These are phyloP conservation scores for Sporothrix variecibatus DNA, from an alignment of 2,329 filamentous ascomycete genomes.

Conservation along the genomic window DNA sequence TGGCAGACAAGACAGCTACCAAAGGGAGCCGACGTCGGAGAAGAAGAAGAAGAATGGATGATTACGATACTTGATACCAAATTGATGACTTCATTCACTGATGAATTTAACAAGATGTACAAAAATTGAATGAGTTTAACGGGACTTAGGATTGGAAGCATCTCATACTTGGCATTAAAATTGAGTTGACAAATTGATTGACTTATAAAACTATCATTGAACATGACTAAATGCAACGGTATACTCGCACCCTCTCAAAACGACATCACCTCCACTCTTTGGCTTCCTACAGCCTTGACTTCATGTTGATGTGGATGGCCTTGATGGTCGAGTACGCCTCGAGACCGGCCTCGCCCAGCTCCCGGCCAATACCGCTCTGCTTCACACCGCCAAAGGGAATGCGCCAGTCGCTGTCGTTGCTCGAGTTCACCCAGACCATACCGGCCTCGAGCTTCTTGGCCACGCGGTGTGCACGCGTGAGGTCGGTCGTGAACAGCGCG, in stretches of 20 bases:
- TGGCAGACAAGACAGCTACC: not conserved
- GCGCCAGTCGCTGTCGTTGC: conserved; percentile 52
- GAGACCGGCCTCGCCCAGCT: conserved; percentile 42
- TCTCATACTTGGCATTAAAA: no score
- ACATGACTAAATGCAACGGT: not conserved
- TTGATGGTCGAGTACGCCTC: conserved; percentile 43
- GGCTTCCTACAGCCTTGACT: conserved; percentile 24
- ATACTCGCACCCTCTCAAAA: not conserved
- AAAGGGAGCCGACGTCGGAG: not conserved
- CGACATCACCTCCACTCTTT: no score
- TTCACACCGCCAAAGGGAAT: conserved; percentile 50
- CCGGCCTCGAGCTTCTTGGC: conserved; percentile 52
- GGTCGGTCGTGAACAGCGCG: conserved; percentile 58
- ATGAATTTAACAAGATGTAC: not conserved
- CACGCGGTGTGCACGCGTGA: conserved; percentile 44
- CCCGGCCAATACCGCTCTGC: conserved; percentile 43
- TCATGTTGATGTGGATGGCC: conserved; percentile 43
- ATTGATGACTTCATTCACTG: not conserved
- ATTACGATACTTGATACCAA: not conserved
- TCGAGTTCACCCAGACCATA: conserved; percentile 52
- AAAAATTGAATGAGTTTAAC: no score
- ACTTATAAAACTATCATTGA: not conserved
- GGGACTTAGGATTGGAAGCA: no score
- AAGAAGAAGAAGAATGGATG: not conserved
- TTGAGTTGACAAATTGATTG: no score